A percentile compares a stretch with the other conserved stretches of the same genome.
phyloP scores from a whole-genome alignment of 176 grass and related monocot genomes.

The Lolium rigidum region DNA sequence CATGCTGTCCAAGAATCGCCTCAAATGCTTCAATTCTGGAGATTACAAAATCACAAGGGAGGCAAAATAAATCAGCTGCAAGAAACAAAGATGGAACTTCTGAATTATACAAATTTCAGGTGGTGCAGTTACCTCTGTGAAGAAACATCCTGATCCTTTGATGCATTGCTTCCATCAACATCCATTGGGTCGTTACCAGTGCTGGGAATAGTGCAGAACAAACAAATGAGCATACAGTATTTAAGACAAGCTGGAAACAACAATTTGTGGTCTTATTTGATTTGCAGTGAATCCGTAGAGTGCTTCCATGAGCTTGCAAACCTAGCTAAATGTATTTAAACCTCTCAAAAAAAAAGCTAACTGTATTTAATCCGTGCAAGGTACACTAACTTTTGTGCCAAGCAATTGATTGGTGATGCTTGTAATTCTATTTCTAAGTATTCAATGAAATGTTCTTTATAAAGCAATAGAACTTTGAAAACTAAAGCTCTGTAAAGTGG shows the following conservation, averaged over 20 bases:
- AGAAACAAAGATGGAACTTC: not conserved
- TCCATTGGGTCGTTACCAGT: slow-evolving; percentile 71
- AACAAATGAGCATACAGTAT: not conserved
- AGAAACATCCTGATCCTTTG: slow-evolving; percentile 63
- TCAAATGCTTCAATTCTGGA: slow-evolving; percentile 80
- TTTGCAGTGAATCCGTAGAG: not conserved
- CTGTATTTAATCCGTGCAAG: not conserved
- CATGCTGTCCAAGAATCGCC: slow-evolving; percentile 79
- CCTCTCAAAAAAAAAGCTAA: not conserved
- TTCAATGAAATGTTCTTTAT: not conserved
- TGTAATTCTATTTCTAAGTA: not conserved
- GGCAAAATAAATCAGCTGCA: slow-evolving; percentile 28
- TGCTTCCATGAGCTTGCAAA: slow-evolving; percentile 4
- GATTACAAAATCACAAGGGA: slow-evolving; percentile 28
- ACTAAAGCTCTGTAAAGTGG: slow-evolving; percentile 14
- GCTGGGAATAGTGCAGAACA: slow-evolving; percentile 33
- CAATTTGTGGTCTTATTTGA: not conserved
- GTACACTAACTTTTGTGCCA: not conserved
- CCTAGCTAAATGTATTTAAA: not conserved
- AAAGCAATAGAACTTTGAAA: not conserved
- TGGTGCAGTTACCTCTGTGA: slow-evolving; percentile 58
- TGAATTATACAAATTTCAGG: slow-evolving; percentile 26
- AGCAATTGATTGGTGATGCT: not conserved
- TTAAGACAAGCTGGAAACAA: not conserved
- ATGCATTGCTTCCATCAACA: slow-evolving; percentile 66